Base-by-base conservation (phyloP, 257 asterid genomes). In the Solanum paucissectum region DNA sequence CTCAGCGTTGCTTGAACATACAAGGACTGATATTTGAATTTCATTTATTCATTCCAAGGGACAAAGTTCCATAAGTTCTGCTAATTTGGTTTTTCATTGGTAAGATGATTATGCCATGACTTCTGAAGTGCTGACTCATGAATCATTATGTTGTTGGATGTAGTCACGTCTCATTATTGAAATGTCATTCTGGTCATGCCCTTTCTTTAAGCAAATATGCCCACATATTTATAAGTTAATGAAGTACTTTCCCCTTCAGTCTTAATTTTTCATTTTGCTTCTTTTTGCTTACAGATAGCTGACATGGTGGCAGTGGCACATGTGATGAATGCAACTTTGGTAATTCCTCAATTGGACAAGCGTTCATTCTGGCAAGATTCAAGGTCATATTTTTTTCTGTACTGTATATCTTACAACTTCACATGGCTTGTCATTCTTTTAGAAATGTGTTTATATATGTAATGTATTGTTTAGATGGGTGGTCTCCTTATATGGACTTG, bases 231-330 rank as follows among this genome's bases (percentile, higher is more conserved):
- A 18, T 9, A 29, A 29, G 69, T 49, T 46, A 18, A 49, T 81
- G 68, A 81, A 46, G 32, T 74, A 74, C 18, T 87, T 79, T 74
- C 74, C 32, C 46, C 27, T 77, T 83, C 81, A 12, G 44, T 74
- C 38, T 49, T 33, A 46, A 34, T 87, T 73, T 84, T 75, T 84
- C 27, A 36, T 72, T 44, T 40, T 25, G 58, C 74, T 38, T 88
- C 84, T 9, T 74, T 77, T 88, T 92, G 37, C 85, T 89, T 88
- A 44, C 89, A 97, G 99, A 97, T 97, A 91, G 98, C 98, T 91
- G 99, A 95, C 90, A 97, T 95, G 99, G 99, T 97, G 89, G 99
- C 98, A 84, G 98, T 95, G 93, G 99, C 99, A 86, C 94, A 90
- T 81, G 91, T 95, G 85, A 89, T 95, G 99, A 97, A 97, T 90